Conservation (phyloP, 73 alveolate genomes). For the Durusdinium trenchii region DNA sequence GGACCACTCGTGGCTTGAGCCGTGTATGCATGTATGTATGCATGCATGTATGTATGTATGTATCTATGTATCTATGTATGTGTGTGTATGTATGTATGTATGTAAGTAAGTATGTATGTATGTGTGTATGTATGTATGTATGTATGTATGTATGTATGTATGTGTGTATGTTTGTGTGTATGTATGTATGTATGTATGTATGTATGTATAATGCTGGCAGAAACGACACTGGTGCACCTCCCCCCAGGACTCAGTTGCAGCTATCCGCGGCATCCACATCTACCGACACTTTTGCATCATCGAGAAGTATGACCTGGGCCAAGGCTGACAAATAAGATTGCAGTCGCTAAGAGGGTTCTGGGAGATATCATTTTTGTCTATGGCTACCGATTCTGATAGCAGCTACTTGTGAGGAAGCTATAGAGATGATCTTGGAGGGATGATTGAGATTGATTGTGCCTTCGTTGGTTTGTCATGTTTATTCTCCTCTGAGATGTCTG, state of each 20-base stretch:
- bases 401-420: neutral
- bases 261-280: conserved; percentile 44
- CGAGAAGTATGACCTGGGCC: conserved; percentile 34
- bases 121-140: neutral
- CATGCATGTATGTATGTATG: no score
- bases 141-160: no score
- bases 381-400: neutral
- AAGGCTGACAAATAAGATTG: neutral
- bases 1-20: no score
- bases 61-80: neutral
- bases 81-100: neutral
- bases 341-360: no score
- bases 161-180: neutral
- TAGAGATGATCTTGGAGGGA: neutral
- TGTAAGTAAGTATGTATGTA: neutral
- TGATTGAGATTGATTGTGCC: neutral
- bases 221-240: neutral
- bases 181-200: neutral
- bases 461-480: neutral
- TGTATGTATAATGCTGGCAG: neutral
- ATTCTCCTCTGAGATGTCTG: neutral
- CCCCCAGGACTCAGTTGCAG: conserved; percentile 10
- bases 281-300: conserved; percentile 22
- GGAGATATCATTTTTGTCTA: no score
- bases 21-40: no score